phyloP scores from a whole-genome alignment of 441 rosid genomes.

The Brassica balearica region DNA sequence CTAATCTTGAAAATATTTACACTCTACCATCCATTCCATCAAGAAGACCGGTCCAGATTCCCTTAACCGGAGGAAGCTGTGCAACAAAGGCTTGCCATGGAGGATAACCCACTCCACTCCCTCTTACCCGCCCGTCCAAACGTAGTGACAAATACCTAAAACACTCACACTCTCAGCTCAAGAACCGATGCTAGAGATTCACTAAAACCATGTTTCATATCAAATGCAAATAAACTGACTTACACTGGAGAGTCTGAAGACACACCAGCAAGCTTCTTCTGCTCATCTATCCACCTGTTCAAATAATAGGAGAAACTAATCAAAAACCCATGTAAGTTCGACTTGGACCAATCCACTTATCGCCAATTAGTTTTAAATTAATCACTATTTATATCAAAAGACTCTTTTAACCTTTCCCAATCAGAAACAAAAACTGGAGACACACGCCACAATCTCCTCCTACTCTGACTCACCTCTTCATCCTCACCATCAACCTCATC shows the following conservation, averaged over 20 bases:
- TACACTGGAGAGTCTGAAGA: slow-evolving; percentile 90
- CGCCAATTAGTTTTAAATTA: background rate
- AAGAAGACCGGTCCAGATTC: slow-evolving; percentile 90
- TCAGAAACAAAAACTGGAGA: slow-evolving; percentile 62
- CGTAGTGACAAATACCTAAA: slow-evolving; percentile 81
- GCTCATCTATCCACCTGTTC: slow-evolving; percentile 86
- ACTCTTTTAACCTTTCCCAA: slow-evolving; percentile 60
- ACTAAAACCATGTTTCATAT: background rate
- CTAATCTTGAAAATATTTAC: slow-evolving; percentile 23
- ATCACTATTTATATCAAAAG: background rate
- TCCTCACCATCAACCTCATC: slow-evolving; percentile 67
- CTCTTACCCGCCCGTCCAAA: slow-evolving; percentile 92
- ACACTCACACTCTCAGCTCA: slow-evolving; percentile 9
- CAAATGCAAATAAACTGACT: slow-evolving; percentile 35
- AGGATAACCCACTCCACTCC: slow-evolving; percentile 94
- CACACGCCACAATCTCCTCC: slow-evolving; percentile 82
- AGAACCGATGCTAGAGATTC: background rate
- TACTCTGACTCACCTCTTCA: slow-evolving; percentile 59
- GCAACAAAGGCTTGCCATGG: slow-evolving; percentile 97
- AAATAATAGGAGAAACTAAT: background rate
- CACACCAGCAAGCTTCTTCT: slow-evolving; percentile 82
- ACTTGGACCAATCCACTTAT: background rate
- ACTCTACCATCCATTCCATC: slow-evolving; percentile 97
- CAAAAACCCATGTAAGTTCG: slow-evolving; percentile 7
- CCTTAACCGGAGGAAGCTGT: slow-evolving; percentile 88